Percentiles rank a stretch among this genome's conserved stretches.
Evolutionary conservation across 176 grass and related monocot species (phyloP).

Genomic region (Oryza coarctata): DNA sequence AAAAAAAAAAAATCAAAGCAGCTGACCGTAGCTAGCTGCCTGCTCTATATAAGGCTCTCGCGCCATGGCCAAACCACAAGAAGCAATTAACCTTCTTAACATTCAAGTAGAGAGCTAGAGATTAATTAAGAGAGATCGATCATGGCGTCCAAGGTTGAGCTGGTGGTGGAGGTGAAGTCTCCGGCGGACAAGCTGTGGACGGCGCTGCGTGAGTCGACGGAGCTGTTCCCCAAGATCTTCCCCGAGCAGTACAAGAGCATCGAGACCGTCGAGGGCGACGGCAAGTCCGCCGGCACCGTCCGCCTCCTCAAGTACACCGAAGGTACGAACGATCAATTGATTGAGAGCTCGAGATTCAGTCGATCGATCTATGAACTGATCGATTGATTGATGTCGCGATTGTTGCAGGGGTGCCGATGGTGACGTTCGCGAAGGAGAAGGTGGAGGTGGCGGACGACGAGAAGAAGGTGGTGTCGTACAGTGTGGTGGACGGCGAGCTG

Average conservation of each 20-base stretch:
- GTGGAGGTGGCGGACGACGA: conserved; percentile 62
- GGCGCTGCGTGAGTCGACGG: conserved; percentile 56
- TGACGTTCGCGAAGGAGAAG: conserved; percentile 90
- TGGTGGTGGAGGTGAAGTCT: conserved; percentile 71
- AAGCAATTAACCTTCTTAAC: background rate
- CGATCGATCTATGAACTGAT: background rate
- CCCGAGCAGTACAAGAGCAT: conserved; percentile 91
- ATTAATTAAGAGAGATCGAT: background rate
- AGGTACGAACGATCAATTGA: conserved; percentile 29
- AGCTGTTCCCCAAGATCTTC: conserved; percentile 95
- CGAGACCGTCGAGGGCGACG: conserved; percentile 78
- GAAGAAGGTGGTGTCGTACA: conserved; percentile 72
- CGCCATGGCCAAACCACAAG: conserved; percentile 26
- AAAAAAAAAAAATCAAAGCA: too few species aligned
- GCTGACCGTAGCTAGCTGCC: background rate
- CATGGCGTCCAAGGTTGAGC: conserved; percentile 72
- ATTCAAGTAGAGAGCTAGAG: background rate
- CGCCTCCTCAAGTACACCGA: conserved; percentile 72
- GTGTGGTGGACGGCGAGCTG: conserved; percentile 84
- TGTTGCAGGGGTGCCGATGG: conserved; percentile 52
- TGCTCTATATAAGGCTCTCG: conserved; percentile 23
- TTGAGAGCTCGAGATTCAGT: too few species aligned
- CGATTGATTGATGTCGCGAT: background rate
- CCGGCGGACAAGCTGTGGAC: conserved; percentile 72
- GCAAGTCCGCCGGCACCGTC: conserved; percentile 70